A percentile compares a stretch with the other conserved stretches of the same genome.
Conservation (phyloP, 805 yeast genomes). For the Danielia reshetovae region DNA sequence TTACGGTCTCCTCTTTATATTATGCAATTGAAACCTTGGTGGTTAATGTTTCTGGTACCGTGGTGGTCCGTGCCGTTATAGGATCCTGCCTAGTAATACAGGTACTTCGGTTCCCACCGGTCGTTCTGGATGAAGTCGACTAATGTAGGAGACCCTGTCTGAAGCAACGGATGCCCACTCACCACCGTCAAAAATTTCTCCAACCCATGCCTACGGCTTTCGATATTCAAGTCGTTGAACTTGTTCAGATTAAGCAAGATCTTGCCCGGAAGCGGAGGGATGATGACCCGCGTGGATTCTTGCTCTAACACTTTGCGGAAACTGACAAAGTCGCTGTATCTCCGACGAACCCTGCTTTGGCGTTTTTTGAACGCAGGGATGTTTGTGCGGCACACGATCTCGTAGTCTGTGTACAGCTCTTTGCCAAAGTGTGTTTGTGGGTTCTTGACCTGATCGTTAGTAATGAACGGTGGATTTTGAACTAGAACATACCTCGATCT, state of each 20-base stretch:
- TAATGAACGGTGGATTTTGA: neutral
- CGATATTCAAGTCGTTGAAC: slow-evolving; percentile 79
- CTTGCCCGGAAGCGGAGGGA: slow-evolving; percentile 92
- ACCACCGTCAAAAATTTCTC: slow-evolving; percentile 74
- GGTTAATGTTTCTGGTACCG: slow-evolving; percentile 1
- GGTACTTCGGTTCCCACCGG: slow-evolving; percentile 50
- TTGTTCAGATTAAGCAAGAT: slow-evolving; percentile 60
- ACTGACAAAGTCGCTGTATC: slow-evolving; percentile 86
- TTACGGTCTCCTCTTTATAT: neutral
- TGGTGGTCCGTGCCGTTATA: slow-evolving; percentile 1
- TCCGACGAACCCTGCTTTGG: slow-evolving; percentile 66
- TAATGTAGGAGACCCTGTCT: slow-evolving; percentile 75
- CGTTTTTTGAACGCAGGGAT: slow-evolving; percentile 78
- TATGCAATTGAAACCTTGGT: neutral
- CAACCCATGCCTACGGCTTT: slow-evolving; percentile 75
- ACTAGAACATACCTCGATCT: slow-evolving; percentile 63
- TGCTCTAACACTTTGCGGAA: slow-evolving; percentile 70
- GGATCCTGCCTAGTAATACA: slow-evolving; percentile 16
- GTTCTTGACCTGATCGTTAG: slow-evolving; percentile 47
- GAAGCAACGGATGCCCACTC: slow-evolving; percentile 90
- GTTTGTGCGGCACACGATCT: slow-evolving; percentile 83
- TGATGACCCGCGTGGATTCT: slow-evolving; percentile 74
- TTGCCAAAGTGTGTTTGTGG: slow-evolving; percentile 72
- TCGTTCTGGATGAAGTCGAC: slow-evolving; percentile 87
- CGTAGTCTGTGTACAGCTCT: slow-evolving; percentile 86